Percentiles rank a stretch among this genome's conserved stretches.
Evolutionary conservation across 2,329 filamentous ascomycete species (phyloP).

Genomic region (Verticillium isaacii): DNA sequence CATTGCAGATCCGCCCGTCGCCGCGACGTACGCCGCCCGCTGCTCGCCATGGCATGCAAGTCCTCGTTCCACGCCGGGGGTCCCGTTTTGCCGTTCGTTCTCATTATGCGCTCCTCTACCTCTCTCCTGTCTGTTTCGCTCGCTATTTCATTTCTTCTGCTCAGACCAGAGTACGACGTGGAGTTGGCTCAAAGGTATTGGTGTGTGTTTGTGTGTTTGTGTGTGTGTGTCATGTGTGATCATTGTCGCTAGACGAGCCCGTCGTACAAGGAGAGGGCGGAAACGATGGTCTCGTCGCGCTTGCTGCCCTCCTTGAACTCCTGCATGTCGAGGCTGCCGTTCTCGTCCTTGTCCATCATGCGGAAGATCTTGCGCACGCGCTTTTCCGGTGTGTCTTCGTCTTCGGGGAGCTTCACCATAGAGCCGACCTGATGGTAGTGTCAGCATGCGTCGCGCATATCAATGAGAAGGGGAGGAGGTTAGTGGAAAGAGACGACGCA

Average conservation of each 20-base stretch:
- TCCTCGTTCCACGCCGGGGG: neutral
- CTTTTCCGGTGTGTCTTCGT: constrained; percentile 99
- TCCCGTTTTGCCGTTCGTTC: neutral
- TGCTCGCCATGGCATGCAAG: neutral
- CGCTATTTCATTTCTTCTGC: neutral
- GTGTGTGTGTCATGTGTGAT: no score
- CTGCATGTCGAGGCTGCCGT: constrained; percentile 91
- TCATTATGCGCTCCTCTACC: neutral
- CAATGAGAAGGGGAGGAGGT: neutral
- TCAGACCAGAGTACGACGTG: neutral
- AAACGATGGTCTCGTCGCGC: constrained; percentile 97
- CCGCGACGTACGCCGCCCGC: neutral
- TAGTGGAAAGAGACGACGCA: constrained; percentile 31
- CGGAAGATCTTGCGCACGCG: constrained; percentile 96
- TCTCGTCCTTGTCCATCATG: constrained; percentile 99
- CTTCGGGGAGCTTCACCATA: constrained; percentile 97
- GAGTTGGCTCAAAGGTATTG: neutral
- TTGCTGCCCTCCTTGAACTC: constrained; percentile 99
- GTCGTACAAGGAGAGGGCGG: constrained; percentile 91
- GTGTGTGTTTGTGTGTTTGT: no score
- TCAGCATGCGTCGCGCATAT: neutral
- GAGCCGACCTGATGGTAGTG: constrained; percentile 69
- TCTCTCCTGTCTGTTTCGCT: neutral
- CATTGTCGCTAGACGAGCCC: constrained; percentile 67
- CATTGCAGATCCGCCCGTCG: neutral